These are phyloP conservation scores for Penstemon davidsonii DNA, from an alignment of 257 asterid genomes.

Conservation along the genomic window DNA sequence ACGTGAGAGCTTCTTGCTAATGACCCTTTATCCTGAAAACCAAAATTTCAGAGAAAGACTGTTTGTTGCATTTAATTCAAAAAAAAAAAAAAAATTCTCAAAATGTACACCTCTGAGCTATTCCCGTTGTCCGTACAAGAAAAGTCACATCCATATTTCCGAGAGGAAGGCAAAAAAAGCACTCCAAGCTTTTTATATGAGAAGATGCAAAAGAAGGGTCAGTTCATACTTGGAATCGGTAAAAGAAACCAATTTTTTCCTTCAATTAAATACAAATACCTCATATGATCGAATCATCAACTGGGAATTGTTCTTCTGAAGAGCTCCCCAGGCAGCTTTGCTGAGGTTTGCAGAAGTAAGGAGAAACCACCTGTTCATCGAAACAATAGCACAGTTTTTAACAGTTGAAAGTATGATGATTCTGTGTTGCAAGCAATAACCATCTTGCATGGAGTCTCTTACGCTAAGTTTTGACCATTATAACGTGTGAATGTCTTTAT, in stretches of 20 bases:
- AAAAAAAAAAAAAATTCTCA: neutral
- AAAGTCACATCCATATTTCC: conserved; percentile 47
- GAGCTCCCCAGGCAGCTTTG: conserved; percentile 99
- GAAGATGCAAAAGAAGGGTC: conserved; percentile 15
- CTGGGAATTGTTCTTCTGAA: conserved; percentile 94
- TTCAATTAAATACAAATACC: conserved; percentile 38
- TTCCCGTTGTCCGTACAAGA: conserved; percentile 65
- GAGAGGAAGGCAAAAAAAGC: conserved; percentile 66
- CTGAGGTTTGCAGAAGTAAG: conserved; percentile 97
- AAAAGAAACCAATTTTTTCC: neutral
- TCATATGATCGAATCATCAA: conserved; percentile 96
- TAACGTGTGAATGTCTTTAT: conserved; percentile 90
- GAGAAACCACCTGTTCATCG: conserved; percentile 71
- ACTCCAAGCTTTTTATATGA: conserved; percentile 70
- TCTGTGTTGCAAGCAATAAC: conserved; percentile 16
- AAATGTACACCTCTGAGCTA: conserved; percentile 35
- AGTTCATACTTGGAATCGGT: conserved; percentile 14
- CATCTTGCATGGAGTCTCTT: conserved; percentile 33
- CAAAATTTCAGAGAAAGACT: neutral
- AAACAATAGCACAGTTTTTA: conserved; percentile 12
- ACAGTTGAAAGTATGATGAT: conserved; percentile 24
- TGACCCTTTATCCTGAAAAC: conserved; percentile 40
- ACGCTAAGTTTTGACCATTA: conserved; percentile 92
- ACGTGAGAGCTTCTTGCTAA: conserved; percentile 30
- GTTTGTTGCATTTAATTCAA: neutral